Conservation (phyloP, 306 rosid species). For the Cicer arietinum region DNA sequence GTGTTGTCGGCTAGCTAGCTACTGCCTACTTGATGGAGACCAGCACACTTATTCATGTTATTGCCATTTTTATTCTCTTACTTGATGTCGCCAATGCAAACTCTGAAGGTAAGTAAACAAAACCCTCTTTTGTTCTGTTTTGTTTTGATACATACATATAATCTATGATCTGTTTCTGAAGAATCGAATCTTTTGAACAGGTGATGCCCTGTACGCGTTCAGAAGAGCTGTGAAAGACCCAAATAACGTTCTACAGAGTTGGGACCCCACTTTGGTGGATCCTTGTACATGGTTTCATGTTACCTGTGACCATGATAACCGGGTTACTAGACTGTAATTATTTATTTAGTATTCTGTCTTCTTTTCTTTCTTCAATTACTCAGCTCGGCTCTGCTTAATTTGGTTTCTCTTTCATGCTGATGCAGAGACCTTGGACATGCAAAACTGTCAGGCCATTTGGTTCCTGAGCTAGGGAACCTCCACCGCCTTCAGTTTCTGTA, state of each 20-base stretch:
- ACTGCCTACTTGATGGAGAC: slow-evolving; percentile 49
- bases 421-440: slow-evolving; percentile 91
- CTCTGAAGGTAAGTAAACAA: slow-evolving; percentile 65
- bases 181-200: slow-evolving; percentile 48
- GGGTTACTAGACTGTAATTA: slow-evolving; percentile 72
- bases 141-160: not conserved
- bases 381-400: not conserved
- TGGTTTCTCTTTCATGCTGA: not conserved
- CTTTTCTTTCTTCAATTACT: not conserved
- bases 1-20: too few relatives aligned
- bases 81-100: slow-evolving; percentile 55
- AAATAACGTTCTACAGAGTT: slow-evolving; percentile 67
- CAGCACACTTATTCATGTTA: slow-evolving; percentile 43
- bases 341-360: not conserved
- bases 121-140: not conserved
- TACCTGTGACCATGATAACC: slow-evolving; percentile 69
- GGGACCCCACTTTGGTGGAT: slow-evolving; percentile 93
- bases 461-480: slow-evolving; percentile 74
- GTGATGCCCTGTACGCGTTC: slow-evolving; percentile 83
- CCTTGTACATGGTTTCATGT: slow-evolving; percentile 97
- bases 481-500: slow-evolving; percentile 80
- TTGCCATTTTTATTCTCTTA: slow-evolving; percentile 46
- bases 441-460: slow-evolving; percentile 74
- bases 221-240: slow-evolving; percentile 82
- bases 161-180: not conserved